These are phyloP conservation scores for Nicotiana knightiana DNA, from an alignment of 257 asterid genomes.

Conservation along the genomic window DNA sequence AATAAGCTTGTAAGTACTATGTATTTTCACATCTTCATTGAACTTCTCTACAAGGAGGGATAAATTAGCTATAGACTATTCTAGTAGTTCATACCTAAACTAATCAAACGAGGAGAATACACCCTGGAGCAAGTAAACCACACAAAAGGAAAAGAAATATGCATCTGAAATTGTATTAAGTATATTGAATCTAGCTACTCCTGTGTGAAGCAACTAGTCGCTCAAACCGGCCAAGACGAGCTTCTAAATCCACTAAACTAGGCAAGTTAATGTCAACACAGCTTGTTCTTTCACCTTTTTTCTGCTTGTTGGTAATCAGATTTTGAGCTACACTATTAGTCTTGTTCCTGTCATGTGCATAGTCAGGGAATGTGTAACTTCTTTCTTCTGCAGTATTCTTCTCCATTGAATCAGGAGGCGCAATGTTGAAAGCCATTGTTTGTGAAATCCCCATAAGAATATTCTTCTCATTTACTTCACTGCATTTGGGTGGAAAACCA, in stretches of 20 bases:
- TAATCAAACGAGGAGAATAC: background rate
- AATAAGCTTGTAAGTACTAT: no score
- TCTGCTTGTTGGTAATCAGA: background rate
- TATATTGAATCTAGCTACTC: background rate
- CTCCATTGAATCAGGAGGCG: background rate
- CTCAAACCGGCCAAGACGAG: background rate
- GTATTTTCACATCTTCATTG: background rate
- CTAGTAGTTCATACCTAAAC: background rate
- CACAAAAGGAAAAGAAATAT: background rate
- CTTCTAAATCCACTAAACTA: background rate
- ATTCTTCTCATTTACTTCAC: background rate
- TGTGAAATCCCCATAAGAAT: background rate
- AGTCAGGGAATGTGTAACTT: background rate
- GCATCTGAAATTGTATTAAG: background rate
- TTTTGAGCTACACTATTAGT: background rate
- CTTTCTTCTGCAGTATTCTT: background rate
- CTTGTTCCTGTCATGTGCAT: background rate
- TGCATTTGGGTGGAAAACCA: constrained; percentile 10
- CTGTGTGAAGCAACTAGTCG: background rate
- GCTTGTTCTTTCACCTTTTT: background rate
- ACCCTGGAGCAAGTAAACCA: background rate
- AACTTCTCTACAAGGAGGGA: no score
- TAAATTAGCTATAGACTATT: background rate
- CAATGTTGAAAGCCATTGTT: background rate
- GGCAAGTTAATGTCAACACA: background rate